Base-by-base conservation (phyloP, 495 filamentous ascomycete genomes). In the Apodospora peruviana region DNA sequence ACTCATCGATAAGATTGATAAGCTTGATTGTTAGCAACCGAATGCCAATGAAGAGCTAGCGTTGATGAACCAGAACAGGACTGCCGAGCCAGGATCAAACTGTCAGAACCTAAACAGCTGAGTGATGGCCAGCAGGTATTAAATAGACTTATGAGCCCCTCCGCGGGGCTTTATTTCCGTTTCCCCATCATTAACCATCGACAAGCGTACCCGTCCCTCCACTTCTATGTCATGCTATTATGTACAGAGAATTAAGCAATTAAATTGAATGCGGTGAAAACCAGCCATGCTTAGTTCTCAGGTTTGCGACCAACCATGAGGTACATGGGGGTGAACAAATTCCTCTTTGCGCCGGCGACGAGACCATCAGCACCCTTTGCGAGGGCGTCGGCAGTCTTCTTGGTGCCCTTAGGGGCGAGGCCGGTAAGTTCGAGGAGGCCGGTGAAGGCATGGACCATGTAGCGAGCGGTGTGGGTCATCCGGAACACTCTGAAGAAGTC, bases 281-380 rank as follows among this genome's bases (percentile, higher is more conserved):
- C 4, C 5, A 46, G 12, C 5, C 4, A 19, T 9, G 12, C 16
- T 51, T 64, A 74, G 54, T 72, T 59, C 37, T 55, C 56, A n/a
- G 91, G 88, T 76, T 98, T 98, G 71, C 90, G 81, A 32, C 80
- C 93, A 48, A 98, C 83, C 93, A 98, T 96, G 66, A 98, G 73
- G 75, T 96, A 97, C 93, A 98, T 98, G 32, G 93, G 93, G 0
- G 93, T 98, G 74, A 98, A 98, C 16, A 98, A 78, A 63, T 95
- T 87, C 78, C 89, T 81, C 77, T 87, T 84, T 32, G 82, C 93
- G 70, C 93, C 93, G 39, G 85, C 89, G 5, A 96, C 93, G 45
- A 98, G 75, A 52, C 82, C 86, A 65, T 97, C 94, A 20, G 80
- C 93, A 17, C 87, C 93, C 49, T 82, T 49, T 9, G 85, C 90